Percentiles rank a stretch among this genome's conserved stretches.
Conservation (phyloP, 768 basidiomycete genomes). For the Mycena polygramma region DNA sequence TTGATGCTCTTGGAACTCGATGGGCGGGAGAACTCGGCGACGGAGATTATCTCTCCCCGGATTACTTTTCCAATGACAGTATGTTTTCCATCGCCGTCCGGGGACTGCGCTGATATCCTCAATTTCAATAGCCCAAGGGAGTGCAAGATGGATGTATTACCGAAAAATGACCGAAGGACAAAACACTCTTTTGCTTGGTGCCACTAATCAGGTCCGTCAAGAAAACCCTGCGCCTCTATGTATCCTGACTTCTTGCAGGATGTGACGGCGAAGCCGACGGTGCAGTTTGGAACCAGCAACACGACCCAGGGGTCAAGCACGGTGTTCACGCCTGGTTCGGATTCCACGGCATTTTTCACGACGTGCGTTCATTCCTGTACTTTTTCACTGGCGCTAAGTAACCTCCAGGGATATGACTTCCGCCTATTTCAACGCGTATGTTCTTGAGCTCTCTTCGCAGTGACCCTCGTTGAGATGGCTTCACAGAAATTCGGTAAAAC, state of each 20-base stretch:
- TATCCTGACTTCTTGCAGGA: constrained; percentile 54
- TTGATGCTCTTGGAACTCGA: constrained; percentile 93
- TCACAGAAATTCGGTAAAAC: constrained; percentile 76
- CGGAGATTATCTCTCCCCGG: constrained; percentile 30
- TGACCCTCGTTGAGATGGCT: constrained; percentile 30
- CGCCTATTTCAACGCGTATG: constrained; percentile 83
- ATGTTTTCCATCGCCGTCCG: not conserved
- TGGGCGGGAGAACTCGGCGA: constrained; percentile 95
- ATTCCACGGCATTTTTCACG: constrained; percentile 86
- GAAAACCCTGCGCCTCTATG: too few relatives aligned
- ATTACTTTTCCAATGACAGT: constrained; percentile 37
- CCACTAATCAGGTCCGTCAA: constrained; percentile 64
- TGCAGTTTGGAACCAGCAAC: constrained; percentile 63
- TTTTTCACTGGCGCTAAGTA: not conserved
- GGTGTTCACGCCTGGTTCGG: constrained; percentile 65
- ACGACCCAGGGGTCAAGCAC: constrained; percentile 89
- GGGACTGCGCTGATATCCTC: not conserved
- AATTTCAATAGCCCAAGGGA: constrained; percentile 59
- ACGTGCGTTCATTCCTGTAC: constrained; percentile 43
- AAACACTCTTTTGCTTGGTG: constrained; percentile 88
- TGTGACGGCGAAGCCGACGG: constrained; percentile 74
- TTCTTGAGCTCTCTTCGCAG: constrained; percentile 31
- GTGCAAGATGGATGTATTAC: constrained; percentile 91
- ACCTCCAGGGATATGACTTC: constrained; percentile 71
- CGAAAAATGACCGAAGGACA: constrained; percentile 98